Evolutionary conservation across 192 early-diverging fungal genomes (phyloP).

Genomic region (Gaertneriomyces sp.): DNA sequence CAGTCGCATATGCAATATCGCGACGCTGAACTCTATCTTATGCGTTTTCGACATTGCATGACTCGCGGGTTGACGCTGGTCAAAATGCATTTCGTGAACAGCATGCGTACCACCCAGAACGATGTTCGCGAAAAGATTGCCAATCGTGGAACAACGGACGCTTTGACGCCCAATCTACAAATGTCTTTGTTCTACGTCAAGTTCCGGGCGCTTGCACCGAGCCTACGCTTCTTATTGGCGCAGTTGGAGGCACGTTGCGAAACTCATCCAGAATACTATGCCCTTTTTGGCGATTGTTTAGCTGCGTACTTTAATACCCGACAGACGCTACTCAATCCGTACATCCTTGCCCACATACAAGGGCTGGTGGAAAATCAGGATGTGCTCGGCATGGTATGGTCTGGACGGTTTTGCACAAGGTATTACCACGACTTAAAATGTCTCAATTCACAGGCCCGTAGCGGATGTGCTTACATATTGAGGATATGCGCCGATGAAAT

Average conservation of each 20-base stretch:
- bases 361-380: constrained; percentile 40
- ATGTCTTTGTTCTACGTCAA: constrained; percentile 70
- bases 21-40: constrained; percentile 89
- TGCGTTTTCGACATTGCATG: constrained; percentile 92
- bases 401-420: neutral
- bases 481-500: constrained; percentile 81
- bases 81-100: constrained; percentile 80
- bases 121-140: constrained; percentile 63
- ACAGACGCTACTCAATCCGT: constrained; percentile 61
- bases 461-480: constrained; percentile 82
- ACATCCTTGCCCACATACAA: constrained; percentile 61
- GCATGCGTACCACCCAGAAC: constrained; percentile 58
- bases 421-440: too few relatives aligned
- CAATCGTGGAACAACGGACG: constrained; percentile 30
- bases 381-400: constrained; percentile 23
- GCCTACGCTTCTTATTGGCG: constrained; percentile 57
- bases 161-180: constrained; percentile 38
- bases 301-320: constrained; percentile 72
- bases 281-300: constrained; percentile 72
- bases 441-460: constrained; percentile 49
- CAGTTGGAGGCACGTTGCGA: constrained; percentile 75
- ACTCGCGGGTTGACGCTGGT: constrained; percentile 90
- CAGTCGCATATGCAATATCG: constrained; percentile 66
- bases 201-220: constrained; percentile 67
- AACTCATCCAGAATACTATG: constrained; percentile 65